These are phyloP conservation scores for Coemansia sp. DNA, from an alignment of 192 early-diverging fungal genomes.

Conservation along the genomic window DNA sequence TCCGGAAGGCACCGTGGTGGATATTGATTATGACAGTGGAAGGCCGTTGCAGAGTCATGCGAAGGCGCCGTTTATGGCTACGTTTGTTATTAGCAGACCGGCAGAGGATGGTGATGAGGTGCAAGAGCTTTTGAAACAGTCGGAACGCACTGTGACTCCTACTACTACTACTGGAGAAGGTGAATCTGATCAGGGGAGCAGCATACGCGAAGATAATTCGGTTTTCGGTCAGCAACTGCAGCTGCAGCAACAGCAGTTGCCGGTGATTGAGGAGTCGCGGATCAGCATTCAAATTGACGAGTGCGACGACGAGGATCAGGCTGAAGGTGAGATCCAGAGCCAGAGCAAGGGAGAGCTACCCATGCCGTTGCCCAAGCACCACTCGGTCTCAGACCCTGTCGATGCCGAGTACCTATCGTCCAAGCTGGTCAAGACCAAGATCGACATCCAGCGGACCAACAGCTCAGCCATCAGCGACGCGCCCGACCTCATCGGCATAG, in stretches of 20 bases:
- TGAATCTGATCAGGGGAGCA: background rate
- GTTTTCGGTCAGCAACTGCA: background rate
- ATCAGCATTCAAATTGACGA: background rate
- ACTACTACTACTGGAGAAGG: background rate
- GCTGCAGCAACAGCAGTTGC: constrained; percentile 7
- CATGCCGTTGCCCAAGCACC: background rate
- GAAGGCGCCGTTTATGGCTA: constrained; percentile 99
- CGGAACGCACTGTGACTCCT: constrained; percentile 48
- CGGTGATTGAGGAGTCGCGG: constrained; percentile 13
- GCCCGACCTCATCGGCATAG: constrained; percentile 50
- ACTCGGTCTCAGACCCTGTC: constrained; percentile 8
- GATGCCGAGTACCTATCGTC: constrained; percentile 27
- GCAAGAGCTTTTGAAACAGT: constrained; percentile 51
- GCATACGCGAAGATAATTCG: background rate
- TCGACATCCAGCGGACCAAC: constrained; percentile 26
- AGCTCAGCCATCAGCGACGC: constrained; percentile 48
- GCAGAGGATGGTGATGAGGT: constrained; percentile 60
- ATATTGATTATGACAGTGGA: constrained; percentile 93
- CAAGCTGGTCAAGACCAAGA: constrained; percentile 34
- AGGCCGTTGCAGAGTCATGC: constrained; percentile 95
- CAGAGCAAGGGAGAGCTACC: no score
- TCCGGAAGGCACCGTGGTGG: constrained; percentile 91
- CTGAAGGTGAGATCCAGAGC: no score
- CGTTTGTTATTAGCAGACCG: constrained; percentile 82
- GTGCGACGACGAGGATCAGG: background rate